A percentile compares a stretch with the other conserved stretches of the same genome.
Conservation (phyloP, 768 basidiomycete species). For the Pulveroboletus ravenelii region DNA sequence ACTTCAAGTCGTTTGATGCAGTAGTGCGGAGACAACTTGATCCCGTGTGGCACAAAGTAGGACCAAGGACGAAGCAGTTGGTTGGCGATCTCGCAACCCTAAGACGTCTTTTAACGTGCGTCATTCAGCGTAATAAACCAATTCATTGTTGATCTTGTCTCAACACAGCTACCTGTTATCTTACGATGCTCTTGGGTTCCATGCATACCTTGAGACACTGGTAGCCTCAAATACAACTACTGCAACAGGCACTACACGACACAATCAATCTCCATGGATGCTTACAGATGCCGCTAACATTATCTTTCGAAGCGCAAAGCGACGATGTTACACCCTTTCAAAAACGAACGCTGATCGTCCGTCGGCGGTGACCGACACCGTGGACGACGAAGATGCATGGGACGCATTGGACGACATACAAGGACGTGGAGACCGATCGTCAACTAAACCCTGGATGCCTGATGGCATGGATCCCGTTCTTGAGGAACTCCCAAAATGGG, state of each 20-base stretch:
- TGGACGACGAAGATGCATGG: constrained; percentile 73
- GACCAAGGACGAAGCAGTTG: constrained; percentile 85
- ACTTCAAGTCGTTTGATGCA: constrained; percentile 88
- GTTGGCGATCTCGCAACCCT: constrained; percentile 85
- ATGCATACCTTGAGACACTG: constrained; percentile 87
- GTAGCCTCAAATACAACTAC: constrained; percentile 56
- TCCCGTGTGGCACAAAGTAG: constrained; percentile 95
- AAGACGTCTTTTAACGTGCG: constrained; percentile 75
- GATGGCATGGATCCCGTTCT: constrained; percentile 77
- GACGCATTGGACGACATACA: constrained; percentile 58
- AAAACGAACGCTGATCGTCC: constrained; percentile 22
- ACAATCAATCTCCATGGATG: constrained; percentile 83
- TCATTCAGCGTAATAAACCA: neutral
- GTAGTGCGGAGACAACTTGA: constrained; percentile 87
- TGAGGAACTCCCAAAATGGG: constrained; percentile 96
- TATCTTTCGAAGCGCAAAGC: constrained; percentile 76
- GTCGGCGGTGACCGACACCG: constrained; percentile 36
- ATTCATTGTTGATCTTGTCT: neutral
- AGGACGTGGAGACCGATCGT: constrained; percentile 5
- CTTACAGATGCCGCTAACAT: constrained; percentile 87
- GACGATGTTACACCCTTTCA: constrained; percentile 67
- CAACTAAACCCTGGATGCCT: constrained; percentile 54
- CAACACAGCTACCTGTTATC: constrained; percentile 61
- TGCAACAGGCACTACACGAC: constrained; percentile 47
- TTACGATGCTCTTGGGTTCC: constrained; percentile 88